These are phyloP conservation scores for Phytophthora idaei DNA, from an alignment of 352 stramenopile genomes.

Conservation along the genomic window DNA sequence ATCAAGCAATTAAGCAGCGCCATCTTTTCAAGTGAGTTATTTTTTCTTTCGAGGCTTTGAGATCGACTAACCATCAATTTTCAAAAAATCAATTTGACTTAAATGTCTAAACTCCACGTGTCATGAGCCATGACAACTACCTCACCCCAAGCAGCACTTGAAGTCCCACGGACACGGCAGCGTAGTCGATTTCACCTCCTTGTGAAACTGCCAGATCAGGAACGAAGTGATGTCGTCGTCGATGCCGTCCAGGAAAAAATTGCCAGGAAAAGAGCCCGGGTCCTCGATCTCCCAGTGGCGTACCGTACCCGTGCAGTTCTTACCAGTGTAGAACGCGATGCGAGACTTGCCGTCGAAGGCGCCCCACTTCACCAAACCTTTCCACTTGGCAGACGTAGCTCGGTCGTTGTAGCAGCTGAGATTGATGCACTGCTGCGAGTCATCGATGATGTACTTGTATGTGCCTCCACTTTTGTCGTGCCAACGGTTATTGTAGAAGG, in stretches of 20 bases:
- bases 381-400: constrained; percentile 31
- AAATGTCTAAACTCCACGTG: neutral
- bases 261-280: neutral
- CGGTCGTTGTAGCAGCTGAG: constrained; percentile 39
- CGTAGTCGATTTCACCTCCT: constrained; percentile 12
- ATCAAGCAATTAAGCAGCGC: no score
- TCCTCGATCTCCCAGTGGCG: constrained; percentile 25
- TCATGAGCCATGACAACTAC: no score
- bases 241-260: constrained; percentile 35
- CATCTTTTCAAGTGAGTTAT: no score
- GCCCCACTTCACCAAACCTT: constrained; percentile 12
- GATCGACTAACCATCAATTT: neutral
- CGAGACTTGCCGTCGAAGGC: constrained; percentile 18
- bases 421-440: constrained; percentile 32
- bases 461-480: constrained; percentile 11
- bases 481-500: constrained; percentile 25
- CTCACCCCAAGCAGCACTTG: neutral
- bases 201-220: constrained; percentile 37
- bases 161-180: constrained; percentile 20
- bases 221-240: constrained; percentile 37
- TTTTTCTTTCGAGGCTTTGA: no score
- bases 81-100: neutral
- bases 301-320: constrained; percentile 23
- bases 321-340: constrained; percentile 34
- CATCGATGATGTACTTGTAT: constrained; percentile 26